phyloP scores from a whole-genome alignment of 2,329 filamentous ascomycete genomes.

The Aspergillus unguis region DNA sequence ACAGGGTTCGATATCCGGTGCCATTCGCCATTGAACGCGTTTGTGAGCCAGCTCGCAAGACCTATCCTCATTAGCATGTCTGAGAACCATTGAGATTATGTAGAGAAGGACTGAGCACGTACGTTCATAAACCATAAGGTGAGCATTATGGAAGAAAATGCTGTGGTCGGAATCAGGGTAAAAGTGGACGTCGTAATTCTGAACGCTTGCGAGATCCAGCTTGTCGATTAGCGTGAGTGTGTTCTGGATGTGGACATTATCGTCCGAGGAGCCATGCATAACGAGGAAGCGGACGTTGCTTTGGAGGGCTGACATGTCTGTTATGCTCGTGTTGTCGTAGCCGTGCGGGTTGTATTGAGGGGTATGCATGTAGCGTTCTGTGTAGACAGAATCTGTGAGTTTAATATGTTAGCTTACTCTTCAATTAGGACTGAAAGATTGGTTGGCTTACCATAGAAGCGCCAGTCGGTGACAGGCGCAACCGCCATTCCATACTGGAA shows the following conservation, averaged over 20 bases:
- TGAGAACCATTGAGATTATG: not conserved
- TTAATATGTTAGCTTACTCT: not conserved
- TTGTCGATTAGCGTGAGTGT: slow-evolving; percentile 82
- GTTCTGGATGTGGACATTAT: slow-evolving; percentile 98
- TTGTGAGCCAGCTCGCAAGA: slow-evolving; percentile 78
- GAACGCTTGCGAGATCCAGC: slow-evolving; percentile 73
- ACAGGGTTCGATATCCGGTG: slow-evolving; percentile 55
- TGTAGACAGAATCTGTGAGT: slow-evolving; percentile 35
- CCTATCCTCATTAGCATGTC: slow-evolving; percentile 13
- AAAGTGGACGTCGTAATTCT: slow-evolving; percentile 95
- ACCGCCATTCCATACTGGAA: slow-evolving; percentile 98
- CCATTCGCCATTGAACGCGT: slow-evolving; percentile 98
- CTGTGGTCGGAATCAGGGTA: slow-evolving; percentile 95
- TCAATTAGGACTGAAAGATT: not conserved
- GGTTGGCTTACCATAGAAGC: slow-evolving; percentile 66
- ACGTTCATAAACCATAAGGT: slow-evolving; percentile 90
- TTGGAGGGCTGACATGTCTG: slow-evolving; percentile 68
- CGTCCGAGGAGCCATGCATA: slow-evolving; percentile 95
- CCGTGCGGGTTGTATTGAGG: slow-evolving; percentile 76
- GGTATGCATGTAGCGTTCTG: slow-evolving; percentile 83
- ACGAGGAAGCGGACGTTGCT: slow-evolving; percentile 82
- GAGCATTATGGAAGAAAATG: slow-evolving; percentile 92
- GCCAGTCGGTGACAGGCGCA: slow-evolving; percentile 97
- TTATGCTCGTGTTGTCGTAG: slow-evolving; percentile 72
- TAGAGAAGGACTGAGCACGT: slow-evolving; percentile 38